These are phyloP conservation scores for Mucor lusitanicus DNA, from an alignment of 371 early-diverging fungal species.

Conservation along the genomic window DNA sequence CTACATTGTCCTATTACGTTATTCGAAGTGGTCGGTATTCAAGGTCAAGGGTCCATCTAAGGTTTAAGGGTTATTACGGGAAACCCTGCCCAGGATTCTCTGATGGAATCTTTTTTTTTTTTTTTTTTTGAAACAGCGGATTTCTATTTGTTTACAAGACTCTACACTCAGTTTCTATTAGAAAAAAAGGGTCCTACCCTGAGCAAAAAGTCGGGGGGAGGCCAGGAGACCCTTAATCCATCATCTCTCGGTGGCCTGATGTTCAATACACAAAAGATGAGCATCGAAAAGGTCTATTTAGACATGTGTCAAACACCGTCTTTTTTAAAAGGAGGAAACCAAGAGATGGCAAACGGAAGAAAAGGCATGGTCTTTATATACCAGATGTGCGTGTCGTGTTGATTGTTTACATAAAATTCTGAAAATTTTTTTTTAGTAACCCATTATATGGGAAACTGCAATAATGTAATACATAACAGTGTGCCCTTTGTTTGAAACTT, in stretches of 20 bases:
- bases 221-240: neutral
- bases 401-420: neutral
- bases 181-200: slow-evolving; percentile 10
- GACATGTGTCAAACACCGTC: too few relatives aligned
- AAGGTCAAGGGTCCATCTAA: slow-evolving; percentile 9
- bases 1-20: neutral
- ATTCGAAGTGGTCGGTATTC: neutral
- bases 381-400: neutral
- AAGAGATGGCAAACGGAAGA: too few relatives aligned
- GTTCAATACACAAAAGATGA: neutral
- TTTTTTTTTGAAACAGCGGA: neutral
- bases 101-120: neutral
- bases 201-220: neutral
- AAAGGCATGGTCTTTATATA: neutral
- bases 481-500: neutral
- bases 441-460: neutral
- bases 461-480: neutral
- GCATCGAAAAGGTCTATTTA: too few relatives aligned
- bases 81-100: neutral
- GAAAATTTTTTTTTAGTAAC: too few relatives aligned
- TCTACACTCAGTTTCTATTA: neutral
- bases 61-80: slow-evolving; percentile 3
- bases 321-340: too few relatives aligned
- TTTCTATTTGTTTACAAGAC: neutral
- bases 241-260: neutral